phyloP scores from a whole-genome alignment of 805 yeast genomes.

The Saturnispora serradocipensis region DNA sequence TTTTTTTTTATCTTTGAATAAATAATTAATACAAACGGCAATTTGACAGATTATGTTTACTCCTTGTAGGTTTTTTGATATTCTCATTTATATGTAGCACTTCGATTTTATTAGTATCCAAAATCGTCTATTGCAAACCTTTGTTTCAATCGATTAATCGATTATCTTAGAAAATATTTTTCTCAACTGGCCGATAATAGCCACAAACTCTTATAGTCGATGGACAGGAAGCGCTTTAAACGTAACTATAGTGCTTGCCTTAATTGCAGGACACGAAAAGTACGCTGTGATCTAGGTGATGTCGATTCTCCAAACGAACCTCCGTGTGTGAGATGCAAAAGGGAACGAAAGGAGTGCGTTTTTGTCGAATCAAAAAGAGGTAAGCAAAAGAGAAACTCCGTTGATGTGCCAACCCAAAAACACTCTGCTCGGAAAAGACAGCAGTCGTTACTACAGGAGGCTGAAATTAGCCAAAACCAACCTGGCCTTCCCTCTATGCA shows the following conservation, averaged over 20 bases:
- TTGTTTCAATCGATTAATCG: neutral
- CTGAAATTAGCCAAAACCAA: neutral
- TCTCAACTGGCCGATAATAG: neutral
- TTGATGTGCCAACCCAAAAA: slow-evolving; percentile 9
- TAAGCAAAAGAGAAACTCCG: slow-evolving; percentile 23
- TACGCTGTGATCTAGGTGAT: slow-evolving; percentile 78
- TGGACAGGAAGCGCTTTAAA: slow-evolving; percentile 30
- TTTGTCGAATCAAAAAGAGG: slow-evolving; percentile 48
- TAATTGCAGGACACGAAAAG: slow-evolving; percentile 76
- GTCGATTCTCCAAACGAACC: slow-evolving; percentile 64
- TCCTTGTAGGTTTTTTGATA: neutral
- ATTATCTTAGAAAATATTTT: neutral
- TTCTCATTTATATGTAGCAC: too few relatives aligned
- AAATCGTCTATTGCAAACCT: too few relatives aligned
- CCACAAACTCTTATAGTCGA: neutral
- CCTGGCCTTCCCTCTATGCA: neutral
- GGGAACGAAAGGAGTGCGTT: slow-evolving; percentile 78
- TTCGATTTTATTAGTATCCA: too few relatives aligned
- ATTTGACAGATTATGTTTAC: neutral
- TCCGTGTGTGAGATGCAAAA: slow-evolving; percentile 75
- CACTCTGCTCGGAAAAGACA: neutral
- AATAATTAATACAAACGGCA: neutral
- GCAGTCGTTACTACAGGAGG: neutral
- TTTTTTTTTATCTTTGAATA: neutral
- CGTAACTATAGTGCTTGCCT: slow-evolving; percentile 78